Conservation (phyloP, 345 rosid genomes). For the Arabidopsis arenosa region DNA sequence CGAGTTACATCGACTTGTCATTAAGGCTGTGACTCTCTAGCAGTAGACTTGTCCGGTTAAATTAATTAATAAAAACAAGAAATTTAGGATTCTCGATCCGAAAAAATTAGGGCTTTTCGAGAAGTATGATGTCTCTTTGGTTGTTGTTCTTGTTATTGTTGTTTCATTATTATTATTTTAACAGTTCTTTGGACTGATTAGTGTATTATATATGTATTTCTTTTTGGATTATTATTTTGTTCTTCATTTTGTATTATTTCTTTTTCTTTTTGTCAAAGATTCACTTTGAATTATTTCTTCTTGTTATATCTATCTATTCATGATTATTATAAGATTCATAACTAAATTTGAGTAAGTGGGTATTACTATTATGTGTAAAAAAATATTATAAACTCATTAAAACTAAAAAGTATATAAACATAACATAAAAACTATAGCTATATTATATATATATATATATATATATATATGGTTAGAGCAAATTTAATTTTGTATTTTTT, state of each 20-base stretch:
- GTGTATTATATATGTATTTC: neutral
- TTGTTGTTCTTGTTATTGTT: neutral
- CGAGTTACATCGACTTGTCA: conserved; percentile 36
- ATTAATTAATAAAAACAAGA: neutral
- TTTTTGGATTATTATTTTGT: neutral
- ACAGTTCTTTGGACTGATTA: conserved; percentile 17
- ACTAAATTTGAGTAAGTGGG: neutral
- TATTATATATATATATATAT: too few relatives aligned
- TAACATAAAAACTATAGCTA: too few relatives aligned
- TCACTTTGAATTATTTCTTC: neutral
- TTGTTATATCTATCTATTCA: neutral
- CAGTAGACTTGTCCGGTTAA: neutral
- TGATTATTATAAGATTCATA: neutral
- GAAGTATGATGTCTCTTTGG: neutral
- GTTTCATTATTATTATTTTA: neutral
- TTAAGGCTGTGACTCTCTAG: conserved; percentile 20
- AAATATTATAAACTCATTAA: too few relatives aligned
- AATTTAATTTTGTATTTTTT: too few relatives aligned
- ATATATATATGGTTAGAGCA: too few relatives aligned
- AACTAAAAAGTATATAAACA: too few relatives aligned
- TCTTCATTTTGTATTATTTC: neutral
- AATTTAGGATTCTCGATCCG: neutral
- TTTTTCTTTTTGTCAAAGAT: neutral
- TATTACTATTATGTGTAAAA: neutral
- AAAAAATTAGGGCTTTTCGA: conserved; percentile 6